phyloP scores from a whole-genome alignment of 2,329 filamentous ascomycete species.

The Fusarium beomiforme region DNA sequence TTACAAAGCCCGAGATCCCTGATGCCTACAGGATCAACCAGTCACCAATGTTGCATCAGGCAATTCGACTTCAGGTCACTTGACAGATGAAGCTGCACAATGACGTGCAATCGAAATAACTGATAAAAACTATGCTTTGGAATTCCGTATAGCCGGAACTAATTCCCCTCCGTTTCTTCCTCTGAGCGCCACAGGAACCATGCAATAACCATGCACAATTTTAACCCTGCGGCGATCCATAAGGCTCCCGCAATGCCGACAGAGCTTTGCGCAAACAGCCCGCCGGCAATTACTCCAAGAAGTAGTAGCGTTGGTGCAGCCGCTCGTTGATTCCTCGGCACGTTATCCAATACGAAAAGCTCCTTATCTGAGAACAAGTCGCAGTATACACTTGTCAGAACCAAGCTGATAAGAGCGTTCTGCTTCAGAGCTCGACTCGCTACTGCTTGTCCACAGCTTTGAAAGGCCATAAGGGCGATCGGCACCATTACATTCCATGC shows the following conservation, averaged over 20 bases:
- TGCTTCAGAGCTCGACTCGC: slow-evolving; percentile 75
- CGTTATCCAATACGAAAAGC: slow-evolving; percentile 56
- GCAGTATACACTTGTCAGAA: slow-evolving; percentile 83
- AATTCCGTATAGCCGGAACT: not conserved
- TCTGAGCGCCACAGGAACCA: slow-evolving; percentile 72
- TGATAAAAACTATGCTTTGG: not conserved
- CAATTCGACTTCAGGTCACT: slow-evolving; percentile 21
- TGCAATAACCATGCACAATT: slow-evolving; percentile 63
- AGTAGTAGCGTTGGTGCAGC: slow-evolving; percentile 61
- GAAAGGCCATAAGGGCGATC: slow-evolving; percentile 76
- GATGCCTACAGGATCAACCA: slow-evolving; percentile 22
- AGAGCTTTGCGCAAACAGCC: slow-evolving; percentile 56
- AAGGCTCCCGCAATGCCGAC: slow-evolving; percentile 63
- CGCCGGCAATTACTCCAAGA: slow-evolving; percentile 60
- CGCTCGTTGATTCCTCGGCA: slow-evolving; percentile 60
- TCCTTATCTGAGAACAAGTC: slow-evolving; percentile 76
- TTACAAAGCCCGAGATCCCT: slow-evolving; percentile 16
- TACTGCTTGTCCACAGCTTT: slow-evolving; percentile 83
- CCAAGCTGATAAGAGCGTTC: slow-evolving; percentile 78
- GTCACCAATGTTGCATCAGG: slow-evolving; percentile 16
- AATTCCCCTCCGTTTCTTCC: slow-evolving; percentile 38
- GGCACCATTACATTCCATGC: slow-evolving; percentile 72
- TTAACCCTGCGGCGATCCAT: slow-evolving; percentile 68
- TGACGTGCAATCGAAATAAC: slow-evolving; percentile 1
- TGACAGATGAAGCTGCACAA: slow-evolving; percentile 7